A percentile compares a stretch with the other conserved stretches of the same genome.
phyloP scores from a whole-genome alignment of 1,284 basidiomycete genomes.

The Phenoliferia sp. region DNA sequence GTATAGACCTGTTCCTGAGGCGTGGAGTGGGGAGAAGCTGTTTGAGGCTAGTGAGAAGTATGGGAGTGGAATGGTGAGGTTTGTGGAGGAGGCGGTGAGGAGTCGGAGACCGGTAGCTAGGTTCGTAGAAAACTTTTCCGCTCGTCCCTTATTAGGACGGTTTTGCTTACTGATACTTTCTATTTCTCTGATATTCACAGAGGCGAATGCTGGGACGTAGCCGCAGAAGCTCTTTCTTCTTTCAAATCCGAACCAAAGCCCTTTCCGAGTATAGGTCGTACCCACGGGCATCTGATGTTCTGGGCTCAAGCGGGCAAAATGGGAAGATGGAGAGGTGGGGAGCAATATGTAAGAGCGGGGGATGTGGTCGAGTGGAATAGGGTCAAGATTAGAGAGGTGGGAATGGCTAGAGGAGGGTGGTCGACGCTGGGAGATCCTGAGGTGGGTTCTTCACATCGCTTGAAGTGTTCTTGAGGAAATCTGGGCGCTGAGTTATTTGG shows the following conservation, averaged over 20 bases:
- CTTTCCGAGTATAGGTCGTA: conserved; percentile 50
- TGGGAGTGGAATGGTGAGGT: conserved; percentile 51
- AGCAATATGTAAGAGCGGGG: conserved; percentile 52
- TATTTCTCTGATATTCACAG: too few species aligned
- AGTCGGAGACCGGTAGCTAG: conserved; percentile 50
- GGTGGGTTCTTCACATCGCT: conserved; percentile 10
- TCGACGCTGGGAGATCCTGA: conserved; percentile 25
- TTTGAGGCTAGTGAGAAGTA: conserved; percentile 50
- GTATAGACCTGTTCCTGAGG: conserved; percentile 9
- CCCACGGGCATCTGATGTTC: conserved; percentile 56
- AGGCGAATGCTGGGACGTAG: conserved; percentile 58
- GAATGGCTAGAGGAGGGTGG: not conserved
- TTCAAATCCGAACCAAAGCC: conserved; percentile 51
- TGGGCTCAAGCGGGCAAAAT: conserved; percentile 43
- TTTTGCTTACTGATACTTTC: too few species aligned
- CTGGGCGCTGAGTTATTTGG: not conserved
- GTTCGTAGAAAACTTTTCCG: too few species aligned
- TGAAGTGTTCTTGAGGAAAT: not conserved
- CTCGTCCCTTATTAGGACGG: too few species aligned
- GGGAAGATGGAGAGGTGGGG: conserved; percentile 52
- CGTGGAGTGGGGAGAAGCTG: conserved; percentile 37
- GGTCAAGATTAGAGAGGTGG: conserved; percentile 22
- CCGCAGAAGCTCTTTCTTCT: conserved; percentile 52
- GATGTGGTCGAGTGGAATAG: conserved; percentile 55
- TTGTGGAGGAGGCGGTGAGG: conserved; percentile 50